These are phyloP conservation scores for Gastrolobium bilobum DNA, from an alignment of 306 rosid genomes.

Conservation along the genomic window DNA sequence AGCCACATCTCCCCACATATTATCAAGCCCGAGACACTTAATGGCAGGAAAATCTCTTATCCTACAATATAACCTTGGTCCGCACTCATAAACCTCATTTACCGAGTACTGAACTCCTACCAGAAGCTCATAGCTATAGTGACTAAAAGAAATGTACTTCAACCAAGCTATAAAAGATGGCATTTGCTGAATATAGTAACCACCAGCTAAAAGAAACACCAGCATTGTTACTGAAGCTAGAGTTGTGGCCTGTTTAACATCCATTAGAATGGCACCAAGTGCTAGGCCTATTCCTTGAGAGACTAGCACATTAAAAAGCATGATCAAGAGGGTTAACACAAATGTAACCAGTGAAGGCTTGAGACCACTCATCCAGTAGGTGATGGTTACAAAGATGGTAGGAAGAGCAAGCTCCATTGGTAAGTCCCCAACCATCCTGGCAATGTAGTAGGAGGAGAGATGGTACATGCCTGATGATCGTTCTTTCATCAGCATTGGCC, in stretches of 20 bases:
- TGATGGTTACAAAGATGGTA: conserved; percentile 61
- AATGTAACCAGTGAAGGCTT: conserved; percentile 66
- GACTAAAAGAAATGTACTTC: conserved; percentile 72
- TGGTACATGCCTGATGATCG: conserved; percentile 82
- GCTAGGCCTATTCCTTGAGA: conserved; percentile 87
- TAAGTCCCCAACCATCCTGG: conserved; percentile 71
- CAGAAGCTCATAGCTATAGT: conserved; percentile 77
- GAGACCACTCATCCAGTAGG: conserved; percentile 86
- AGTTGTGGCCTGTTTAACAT: conserved; percentile 74
- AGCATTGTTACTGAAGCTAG: conserved; percentile 75
- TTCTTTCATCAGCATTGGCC: conserved; percentile 72
- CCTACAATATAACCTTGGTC: conserved; percentile 56
- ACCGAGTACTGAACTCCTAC: conserved; percentile 74
- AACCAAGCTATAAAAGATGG: conserved; percentile 79
- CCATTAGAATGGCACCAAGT: conserved; percentile 83
- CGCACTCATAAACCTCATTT: conserved; percentile 68
- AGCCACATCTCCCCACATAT: conserved; percentile 67
- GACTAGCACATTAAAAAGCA: conserved; percentile 74
- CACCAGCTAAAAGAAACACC: conserved; percentile 72
- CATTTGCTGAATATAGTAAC: conserved; percentile 76
- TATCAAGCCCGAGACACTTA: conserved; percentile 58
- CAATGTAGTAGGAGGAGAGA: conserved; percentile 75
- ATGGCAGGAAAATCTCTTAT: conserved; percentile 70
- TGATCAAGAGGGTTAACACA: conserved; percentile 63
- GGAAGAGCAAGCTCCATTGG: conserved; percentile 90